Percentiles rank a stretch among this genome's conserved stretches.
These are phyloP conservation scores for Scheffersomyces stipitis DNA, from an alignment of 805 yeast genomes.

Conservation along the genomic window DNA sequence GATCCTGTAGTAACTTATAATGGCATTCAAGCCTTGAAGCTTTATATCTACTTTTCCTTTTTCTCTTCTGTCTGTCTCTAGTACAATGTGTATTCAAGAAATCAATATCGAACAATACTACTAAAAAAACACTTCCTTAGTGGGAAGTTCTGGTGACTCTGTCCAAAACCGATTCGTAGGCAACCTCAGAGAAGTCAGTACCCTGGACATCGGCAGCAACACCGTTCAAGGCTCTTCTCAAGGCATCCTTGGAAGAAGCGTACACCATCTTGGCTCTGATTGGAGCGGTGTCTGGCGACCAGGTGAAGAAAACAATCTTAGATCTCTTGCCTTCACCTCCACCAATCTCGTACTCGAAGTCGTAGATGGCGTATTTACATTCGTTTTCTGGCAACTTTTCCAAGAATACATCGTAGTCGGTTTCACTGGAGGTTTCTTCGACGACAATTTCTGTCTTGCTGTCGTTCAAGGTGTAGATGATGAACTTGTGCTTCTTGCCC, in stretches of 20 bases:
- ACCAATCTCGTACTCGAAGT: conserved; percentile 89
- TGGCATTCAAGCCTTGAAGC: too few relatives aligned
- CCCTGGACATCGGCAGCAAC: conserved; percentile 94
- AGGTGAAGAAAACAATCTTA: conserved; percentile 68
- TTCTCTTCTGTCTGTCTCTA: too few relatives aligned
- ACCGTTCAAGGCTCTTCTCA: conserved; percentile 96
- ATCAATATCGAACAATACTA: too few relatives aligned
- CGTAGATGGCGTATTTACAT: conserved; percentile 95
- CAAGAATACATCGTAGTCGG: conserved; percentile 81
- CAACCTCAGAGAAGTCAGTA: conserved; percentile 95
- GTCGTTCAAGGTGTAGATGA: conserved; percentile 79
- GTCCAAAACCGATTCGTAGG: conserved; percentile 89
- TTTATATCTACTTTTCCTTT: too few relatives aligned
- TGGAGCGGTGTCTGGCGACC: conserved; percentile 98
- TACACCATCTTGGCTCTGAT: conserved; percentile 96
- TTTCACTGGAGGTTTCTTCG: conserved; percentile 73
- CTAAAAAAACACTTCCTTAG: conserved; percentile 12
- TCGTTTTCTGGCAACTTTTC: conserved; percentile 92
- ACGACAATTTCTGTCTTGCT: conserved; percentile 89
- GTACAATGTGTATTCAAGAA: too few relatives aligned
- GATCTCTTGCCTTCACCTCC: conserved; percentile 94
- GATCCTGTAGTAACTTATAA: too few relatives aligned
- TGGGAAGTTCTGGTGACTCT: conserved; percentile 74
- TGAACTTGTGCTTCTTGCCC: conserved; percentile 84
- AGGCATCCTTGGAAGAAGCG: conserved; percentile 97